Evolutionary conservation across 306 rosid species (phyloP), one percentile per base, ranked within the genome.

Genomic region (Pyrus pyrifolia): DNA sequence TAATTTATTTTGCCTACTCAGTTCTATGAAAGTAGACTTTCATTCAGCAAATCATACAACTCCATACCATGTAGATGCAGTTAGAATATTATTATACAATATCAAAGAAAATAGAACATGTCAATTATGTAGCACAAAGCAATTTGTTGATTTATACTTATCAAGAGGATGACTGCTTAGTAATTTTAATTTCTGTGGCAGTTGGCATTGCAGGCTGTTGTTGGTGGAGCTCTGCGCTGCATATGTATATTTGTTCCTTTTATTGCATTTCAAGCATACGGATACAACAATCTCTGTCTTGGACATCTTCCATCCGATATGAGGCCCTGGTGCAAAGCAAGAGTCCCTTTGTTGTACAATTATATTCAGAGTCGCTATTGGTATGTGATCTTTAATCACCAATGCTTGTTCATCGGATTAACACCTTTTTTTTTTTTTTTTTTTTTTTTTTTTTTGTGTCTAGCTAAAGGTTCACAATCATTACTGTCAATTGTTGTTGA

Each of bases 311-410:
- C 81, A 61, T 83, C 87, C 78, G 86, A 87, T 76, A 58, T 45
- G 83, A 89, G 96, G 78, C 96, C 97, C 45, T 95, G 98, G 97
- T 95, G 97, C 87, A 95, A 90, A 83, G 96, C 92, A 80, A 85
- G 90, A 74, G 82, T 95, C 29, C 97, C 98, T 2, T 62, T 92
- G 75, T 86, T 90, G 61, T 92, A 95, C 87, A 90, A 89, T 70
- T 92, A 80, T 81, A 89, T 94, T 83, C 98, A 94, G 85, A 88
- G 90, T 82, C 93, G 81, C 86, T 95, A 95, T 72, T 95, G 98
- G 97, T 95, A 92, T 74, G 86, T 68, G 71, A 19, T 77, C 65
- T 78, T 83, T 51, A 52, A 71, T 73, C 64, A 73, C 29, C 29
- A 13, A 38, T 22, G 64, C 44, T 85, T 30, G 45, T 46, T 31